Evolutionary conservation across 1,284 basidiomycete genomes (phyloP).

Genomic region (Cryptococcus sp.): DNA sequence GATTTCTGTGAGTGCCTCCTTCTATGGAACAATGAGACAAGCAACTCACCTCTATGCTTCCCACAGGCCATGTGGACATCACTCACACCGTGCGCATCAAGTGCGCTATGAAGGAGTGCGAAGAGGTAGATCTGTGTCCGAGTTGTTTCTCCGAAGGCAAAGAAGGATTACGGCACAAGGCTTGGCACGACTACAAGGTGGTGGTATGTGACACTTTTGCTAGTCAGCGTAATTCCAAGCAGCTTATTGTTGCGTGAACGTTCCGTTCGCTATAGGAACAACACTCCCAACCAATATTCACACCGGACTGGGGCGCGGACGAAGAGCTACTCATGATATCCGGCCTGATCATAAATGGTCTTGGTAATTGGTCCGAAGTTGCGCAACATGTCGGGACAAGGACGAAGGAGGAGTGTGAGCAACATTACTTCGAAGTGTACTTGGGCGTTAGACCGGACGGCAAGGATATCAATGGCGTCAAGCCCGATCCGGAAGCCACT

Average conservation of each 20-base stretch:
- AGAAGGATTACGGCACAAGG: constrained; percentile 82
- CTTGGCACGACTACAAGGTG: constrained; percentile 88
- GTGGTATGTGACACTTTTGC: constrained; percentile 62
- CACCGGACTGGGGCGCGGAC: constrained; percentile 95
- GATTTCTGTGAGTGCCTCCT: constrained; percentile 47
- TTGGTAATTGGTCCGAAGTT: constrained; percentile 97
- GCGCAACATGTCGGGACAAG: constrained; percentile 94
- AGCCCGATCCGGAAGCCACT: constrained; percentile 14
- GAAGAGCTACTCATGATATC: constrained; percentile 94
- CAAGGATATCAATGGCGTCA: constrained; percentile 12
- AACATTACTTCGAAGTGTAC: constrained; percentile 84
- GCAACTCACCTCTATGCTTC: not conserved
- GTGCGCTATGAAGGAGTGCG: constrained; percentile 79
- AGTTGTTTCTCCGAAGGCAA: constrained; percentile 89
- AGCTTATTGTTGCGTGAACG: too few relatives aligned
- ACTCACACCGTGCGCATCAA: constrained; percentile 90
- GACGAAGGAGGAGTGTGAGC: constrained; percentile 90
- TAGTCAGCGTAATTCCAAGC: too few relatives aligned
- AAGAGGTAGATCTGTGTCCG: constrained; percentile 84
- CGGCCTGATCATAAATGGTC: constrained; percentile 81
- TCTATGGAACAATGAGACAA: not conserved
- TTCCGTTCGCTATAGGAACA: constrained; percentile 66
- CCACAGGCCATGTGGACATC: constrained; percentile 44
- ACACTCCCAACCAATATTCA: constrained; percentile 93
- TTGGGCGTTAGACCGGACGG: constrained; percentile 55